A percentile compares a stretch with the other conserved stretches of the same genome.
These are phyloP conservation scores for Trichophyton benhamiae DNA, from an alignment of 2,329 filamentous ascomycete species.

Conservation along the genomic window DNA sequence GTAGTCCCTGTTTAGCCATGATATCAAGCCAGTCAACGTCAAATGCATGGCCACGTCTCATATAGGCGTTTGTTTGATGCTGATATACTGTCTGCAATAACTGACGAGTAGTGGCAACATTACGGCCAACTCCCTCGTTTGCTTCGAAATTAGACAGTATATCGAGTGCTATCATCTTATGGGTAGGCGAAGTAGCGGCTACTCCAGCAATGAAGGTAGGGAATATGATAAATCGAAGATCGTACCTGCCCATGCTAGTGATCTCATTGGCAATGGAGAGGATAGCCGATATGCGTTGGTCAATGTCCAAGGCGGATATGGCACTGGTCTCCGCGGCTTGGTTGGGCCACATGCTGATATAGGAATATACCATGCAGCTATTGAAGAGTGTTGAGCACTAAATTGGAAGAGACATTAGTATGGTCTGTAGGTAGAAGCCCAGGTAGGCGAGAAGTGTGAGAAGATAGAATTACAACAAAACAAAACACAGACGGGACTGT, in stretches of 20 bases:
- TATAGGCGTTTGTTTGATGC: conserved; percentile 33
- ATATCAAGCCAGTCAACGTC: conserved; percentile 42
- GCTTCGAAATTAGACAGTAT: conserved; percentile 37
- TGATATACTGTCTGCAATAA: conserved; percentile 39
- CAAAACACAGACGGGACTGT: not conserved
- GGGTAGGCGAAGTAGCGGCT: conserved; percentile 27
- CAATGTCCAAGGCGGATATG: conserved; percentile 32
- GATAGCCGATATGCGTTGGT: conserved; percentile 35
- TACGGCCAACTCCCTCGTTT: conserved; percentile 37
- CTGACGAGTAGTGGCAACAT: conserved; percentile 34
- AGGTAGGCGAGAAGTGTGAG: not conserved
- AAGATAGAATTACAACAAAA: not conserved
- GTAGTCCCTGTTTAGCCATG: conserved; percentile 34
- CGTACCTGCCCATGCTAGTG: conserved; percentile 27
- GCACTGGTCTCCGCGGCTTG: conserved; percentile 34
- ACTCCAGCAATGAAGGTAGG: conserved; percentile 44
- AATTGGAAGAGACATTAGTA: conserved; percentile 6
- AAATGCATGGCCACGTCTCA: conserved; percentile 29
- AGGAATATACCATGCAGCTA: conserved; percentile 40
- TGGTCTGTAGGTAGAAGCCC: not conserved
- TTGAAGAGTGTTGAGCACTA: conserved; percentile 38
- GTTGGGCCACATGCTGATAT: conserved; percentile 41
- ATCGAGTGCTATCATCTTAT: conserved; percentile 38
- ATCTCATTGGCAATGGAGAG: conserved; percentile 34
- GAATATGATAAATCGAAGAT: conserved; percentile 39